Percentiles rank a stretch among this genome's conserved stretches.
phyloP scores from a whole-genome alignment of 257 asterid species.

The Craterostigma plantagineum region DNA sequence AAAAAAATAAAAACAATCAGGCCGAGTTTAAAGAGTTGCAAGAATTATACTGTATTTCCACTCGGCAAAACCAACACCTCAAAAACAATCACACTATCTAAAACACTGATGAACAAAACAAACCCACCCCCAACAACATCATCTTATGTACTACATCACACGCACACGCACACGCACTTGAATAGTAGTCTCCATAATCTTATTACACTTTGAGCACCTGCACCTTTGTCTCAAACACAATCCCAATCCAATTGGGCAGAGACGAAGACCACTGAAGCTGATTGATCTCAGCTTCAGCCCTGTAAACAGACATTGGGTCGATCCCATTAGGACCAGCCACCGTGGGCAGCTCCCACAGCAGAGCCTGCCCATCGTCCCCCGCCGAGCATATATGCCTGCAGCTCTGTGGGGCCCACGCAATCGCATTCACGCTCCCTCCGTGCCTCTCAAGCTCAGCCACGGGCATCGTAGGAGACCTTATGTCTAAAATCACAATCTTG shows the following conservation, averaged over 20 bases:
- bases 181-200: too few species aligned
- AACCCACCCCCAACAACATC: too few species aligned
- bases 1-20: too few species aligned
- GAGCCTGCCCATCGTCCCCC: constrained; percentile 74
- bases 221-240: constrained; percentile 70
- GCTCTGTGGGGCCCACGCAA: constrained; percentile 95
- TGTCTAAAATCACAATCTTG: constrained; percentile 67
- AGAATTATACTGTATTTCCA: not conserved
- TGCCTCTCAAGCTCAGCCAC: constrained; percentile 91
- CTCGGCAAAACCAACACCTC: too few species aligned
- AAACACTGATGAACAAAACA: too few species aligned
- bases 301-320: constrained; percentile 65
- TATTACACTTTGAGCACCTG: constrained; percentile 83
- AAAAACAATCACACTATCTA: too few species aligned
- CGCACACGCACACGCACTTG: not conserved
- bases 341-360: constrained; percentile 82
- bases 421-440: constrained; percentile 66
- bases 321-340: constrained; percentile 90
- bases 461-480: constrained; percentile 66
- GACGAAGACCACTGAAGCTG: constrained; percentile 90
- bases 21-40: too few species aligned
- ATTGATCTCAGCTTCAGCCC: constrained; percentile 58
- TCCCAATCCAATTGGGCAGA: constrained; percentile 72
- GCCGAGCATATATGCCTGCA: constrained; percentile 69
- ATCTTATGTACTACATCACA: too few species aligned